phyloP scores from a whole-genome alignment of 148 eudicot species.

The Vaccinium macrocarpon region DNA sequence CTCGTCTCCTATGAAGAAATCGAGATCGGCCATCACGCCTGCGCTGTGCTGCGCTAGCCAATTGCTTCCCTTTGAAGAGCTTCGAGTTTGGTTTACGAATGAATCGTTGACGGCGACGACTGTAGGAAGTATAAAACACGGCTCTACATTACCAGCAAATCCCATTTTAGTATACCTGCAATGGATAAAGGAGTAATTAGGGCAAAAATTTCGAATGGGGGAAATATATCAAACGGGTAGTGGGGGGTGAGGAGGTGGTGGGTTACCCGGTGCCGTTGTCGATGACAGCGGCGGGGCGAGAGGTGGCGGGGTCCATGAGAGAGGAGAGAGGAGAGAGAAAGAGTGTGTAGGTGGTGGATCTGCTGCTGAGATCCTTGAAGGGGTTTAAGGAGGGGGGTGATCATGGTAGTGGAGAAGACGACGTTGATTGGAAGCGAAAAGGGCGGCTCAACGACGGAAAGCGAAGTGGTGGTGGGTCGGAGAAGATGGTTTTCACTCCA shows the following conservation, averaged over 20 bases:
- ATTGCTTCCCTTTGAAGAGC: slow-evolving; percentile 63
- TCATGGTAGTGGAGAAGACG: slow-evolving; percentile 44
- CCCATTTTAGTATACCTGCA: slow-evolving; percentile 98
- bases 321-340: slow-evolving; percentile 5
- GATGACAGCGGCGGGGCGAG: slow-evolving; percentile 89
- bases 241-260: background rate
- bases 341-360: slow-evolving; percentile 35
- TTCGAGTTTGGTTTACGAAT: slow-evolving; percentile 68
- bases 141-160: slow-evolving; percentile 96
- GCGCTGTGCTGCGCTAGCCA: slow-evolving; percentile 83
- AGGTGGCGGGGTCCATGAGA: slow-evolving; percentile 64
- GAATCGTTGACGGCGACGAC: slow-evolving; percentile 86
- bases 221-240: slow-evolving; percentile 24
- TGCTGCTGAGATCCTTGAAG: slow-evolving; percentile 47
- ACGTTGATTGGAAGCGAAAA: slow-evolving; percentile 9
- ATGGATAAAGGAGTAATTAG: background rate
- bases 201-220: background rate
- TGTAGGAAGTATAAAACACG: slow-evolving; percentile 79
- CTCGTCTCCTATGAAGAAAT: slow-evolving; percentile 87
- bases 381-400: slow-evolving; percentile 36
- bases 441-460: slow-evolving; percentile 33
- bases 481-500: too few relatives aligned
- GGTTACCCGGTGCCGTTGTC: slow-evolving; percentile 98
- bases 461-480: background rate
- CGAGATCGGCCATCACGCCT: slow-evolving; percentile 98